A percentile compares a stretch with the other conserved stretches of the same genome.
Conservation (phyloP, 1,139 yeast species). For the Kurtzmaniella quercitrusa region DNA sequence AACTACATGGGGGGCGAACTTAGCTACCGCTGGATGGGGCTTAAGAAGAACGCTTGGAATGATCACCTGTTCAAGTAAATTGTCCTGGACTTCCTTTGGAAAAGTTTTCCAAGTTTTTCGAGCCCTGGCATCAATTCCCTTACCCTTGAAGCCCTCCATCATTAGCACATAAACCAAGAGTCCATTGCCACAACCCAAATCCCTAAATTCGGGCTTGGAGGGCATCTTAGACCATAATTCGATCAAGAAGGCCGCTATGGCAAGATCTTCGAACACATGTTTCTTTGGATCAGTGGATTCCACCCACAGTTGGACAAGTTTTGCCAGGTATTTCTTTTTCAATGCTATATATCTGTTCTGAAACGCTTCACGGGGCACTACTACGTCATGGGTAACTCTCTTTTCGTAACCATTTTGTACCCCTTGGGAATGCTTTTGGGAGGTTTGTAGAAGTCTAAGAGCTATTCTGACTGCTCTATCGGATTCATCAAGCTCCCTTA, state of each 20-base stretch:
- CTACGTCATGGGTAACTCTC: conserved; percentile 82
- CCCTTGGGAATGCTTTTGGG: conserved; percentile 79
- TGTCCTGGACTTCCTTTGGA: conserved; percentile 54
- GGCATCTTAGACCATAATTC: conserved; percentile 67
- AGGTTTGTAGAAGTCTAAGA: conserved; percentile 70
- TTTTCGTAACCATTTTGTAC: conserved; percentile 81
- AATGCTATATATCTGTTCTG: conserved; percentile 78
- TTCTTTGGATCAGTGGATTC: conserved; percentile 93
- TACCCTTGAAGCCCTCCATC: conserved; percentile 76
- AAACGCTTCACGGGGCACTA: conserved; percentile 76
- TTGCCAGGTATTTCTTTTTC: conserved; percentile 77
- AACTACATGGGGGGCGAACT: conserved; percentile 47
- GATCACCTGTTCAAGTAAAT: conserved; percentile 70
- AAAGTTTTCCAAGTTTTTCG: conserved; percentile 84
- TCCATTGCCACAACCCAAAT: conserved; percentile 96
- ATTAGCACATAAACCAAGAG: conserved; percentile 69
- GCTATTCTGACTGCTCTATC: conserved; percentile 81
- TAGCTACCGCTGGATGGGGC: conserved; percentile 60
- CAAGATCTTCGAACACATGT: conserved; percentile 94
- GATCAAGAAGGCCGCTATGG: conserved; percentile 92
- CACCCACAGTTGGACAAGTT: conserved; percentile 78
- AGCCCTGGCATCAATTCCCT: conserved; percentile 86
- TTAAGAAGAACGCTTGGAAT: conserved; percentile 68
- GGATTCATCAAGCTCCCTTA: conserved; percentile 34
- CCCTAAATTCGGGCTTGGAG: conserved; percentile 62